Evolutionary conservation across 352 stramenopile species (phyloP).

Genomic region (Phytophthora sojae): DNA sequence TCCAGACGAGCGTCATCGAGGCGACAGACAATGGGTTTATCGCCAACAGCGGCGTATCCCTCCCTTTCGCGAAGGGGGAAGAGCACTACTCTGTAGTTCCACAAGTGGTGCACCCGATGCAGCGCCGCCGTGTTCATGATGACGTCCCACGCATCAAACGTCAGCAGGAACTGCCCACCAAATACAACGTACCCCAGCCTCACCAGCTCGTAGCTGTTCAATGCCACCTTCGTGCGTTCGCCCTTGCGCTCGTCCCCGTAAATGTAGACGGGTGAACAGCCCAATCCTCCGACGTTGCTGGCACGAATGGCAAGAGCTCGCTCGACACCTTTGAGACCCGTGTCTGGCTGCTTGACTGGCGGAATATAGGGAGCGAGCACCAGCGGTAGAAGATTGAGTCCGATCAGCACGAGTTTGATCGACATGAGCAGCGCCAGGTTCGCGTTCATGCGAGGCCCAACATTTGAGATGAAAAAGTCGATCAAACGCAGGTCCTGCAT

Average conservation of each 20-base stretch:
- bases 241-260: slow-evolving; percentile 7
- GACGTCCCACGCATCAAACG: slow-evolving; percentile 42
- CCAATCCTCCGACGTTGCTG: slow-evolving; percentile 35
- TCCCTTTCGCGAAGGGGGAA: slow-evolving; percentile 38
- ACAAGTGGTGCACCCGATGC: slow-evolving; percentile 33
- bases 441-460: slow-evolving; percentile 41
- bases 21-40: slow-evolving; percentile 43
- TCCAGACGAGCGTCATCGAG: slow-evolving; percentile 38
- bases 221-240: slow-evolving; percentile 14
- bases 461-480: slow-evolving; percentile 47
- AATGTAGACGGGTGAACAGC: slow-evolving; percentile 37
- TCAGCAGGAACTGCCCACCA: slow-evolving; percentile 32
- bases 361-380: slow-evolving; percentile 38
- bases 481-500: slow-evolving; percentile 39
- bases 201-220: slow-evolving; percentile 51
- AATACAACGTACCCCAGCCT: slow-evolving; percentile 48
- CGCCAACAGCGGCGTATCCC: slow-evolving; percentile 20
- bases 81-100: slow-evolving; percentile 41
- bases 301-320: slow-evolving; percentile 36
- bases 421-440: slow-evolving; percentile 45
- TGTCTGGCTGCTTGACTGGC: slow-evolving; percentile 32
- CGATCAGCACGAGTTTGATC: slow-evolving; percentile 53
- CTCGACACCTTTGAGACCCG: slow-evolving; percentile 27
- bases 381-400: slow-evolving; percentile 46
- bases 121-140: slow-evolving; percentile 30